Percentiles rank a stretch among this genome's conserved stretches.
These are phyloP conservation scores for Monilinia fructicola DNA, from an alignment of 2,329 filamentous ascomycete species.

Conservation along the genomic window DNA sequence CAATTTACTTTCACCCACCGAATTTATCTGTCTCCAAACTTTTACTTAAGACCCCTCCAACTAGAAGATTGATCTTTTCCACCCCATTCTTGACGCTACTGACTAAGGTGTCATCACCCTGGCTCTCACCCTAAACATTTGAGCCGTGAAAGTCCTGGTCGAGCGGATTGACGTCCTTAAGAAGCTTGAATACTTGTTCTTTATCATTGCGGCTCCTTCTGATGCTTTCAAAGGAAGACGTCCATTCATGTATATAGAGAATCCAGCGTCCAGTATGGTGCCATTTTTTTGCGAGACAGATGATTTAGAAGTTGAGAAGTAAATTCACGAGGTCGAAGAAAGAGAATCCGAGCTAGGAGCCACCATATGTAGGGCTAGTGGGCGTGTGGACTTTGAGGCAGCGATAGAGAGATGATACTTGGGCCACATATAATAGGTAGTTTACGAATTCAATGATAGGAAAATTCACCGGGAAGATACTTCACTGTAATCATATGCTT, in stretches of 20 bases:
- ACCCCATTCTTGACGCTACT: neutral
- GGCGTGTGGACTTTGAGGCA: neutral
- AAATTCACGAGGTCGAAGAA: neutral
- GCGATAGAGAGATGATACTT: neutral
- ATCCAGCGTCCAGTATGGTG: neutral
- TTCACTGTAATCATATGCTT: neutral
- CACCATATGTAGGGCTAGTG: neutral
- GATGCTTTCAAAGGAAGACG: neutral
- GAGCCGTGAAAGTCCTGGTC: neutral
- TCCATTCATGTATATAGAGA: neutral
- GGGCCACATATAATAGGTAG: neutral
- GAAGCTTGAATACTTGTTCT: neutral
- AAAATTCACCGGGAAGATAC: neutral
- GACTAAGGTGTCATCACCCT: constrained; percentile 5
- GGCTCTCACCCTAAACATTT: neutral
- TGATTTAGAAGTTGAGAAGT: neutral
- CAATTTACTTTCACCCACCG: neutral
- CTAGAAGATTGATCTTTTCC: neutral
- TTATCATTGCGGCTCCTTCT: neutral
- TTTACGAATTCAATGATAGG: neutral
- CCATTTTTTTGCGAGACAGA: neutral
- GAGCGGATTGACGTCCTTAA: neutral
- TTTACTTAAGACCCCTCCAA: neutral
- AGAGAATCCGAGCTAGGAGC: neutral
- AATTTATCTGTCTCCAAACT: constrained; percentile 5